Percentiles rank a stretch among this genome's conserved stretches.
These are phyloP conservation scores for Hansenula sp. DNA, from an alignment of 1,139 yeast species.

Conservation along the genomic window DNA sequence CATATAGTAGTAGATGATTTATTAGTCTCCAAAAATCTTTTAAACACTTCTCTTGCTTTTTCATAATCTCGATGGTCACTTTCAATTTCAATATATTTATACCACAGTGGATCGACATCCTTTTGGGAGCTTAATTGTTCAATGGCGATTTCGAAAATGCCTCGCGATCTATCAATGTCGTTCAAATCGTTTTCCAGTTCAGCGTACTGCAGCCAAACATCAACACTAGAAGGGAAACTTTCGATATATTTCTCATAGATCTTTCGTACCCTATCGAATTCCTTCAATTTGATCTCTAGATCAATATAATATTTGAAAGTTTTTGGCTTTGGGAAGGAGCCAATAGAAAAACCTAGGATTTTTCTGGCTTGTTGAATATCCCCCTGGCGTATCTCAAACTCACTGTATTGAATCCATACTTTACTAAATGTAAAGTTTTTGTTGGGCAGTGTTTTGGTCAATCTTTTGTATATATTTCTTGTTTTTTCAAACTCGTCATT, in stretches of 20 bases:
- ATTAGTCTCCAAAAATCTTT: constrained; percentile 34
- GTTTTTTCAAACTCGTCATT: constrained; percentile 41
- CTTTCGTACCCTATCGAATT: constrained; percentile 74
- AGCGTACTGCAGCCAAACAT: constrained; percentile 58
- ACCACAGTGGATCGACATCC: constrained; percentile 36
- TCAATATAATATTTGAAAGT: constrained; percentile 62
- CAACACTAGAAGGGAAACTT: constrained; percentile 37
- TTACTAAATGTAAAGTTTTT: constrained; percentile 62
- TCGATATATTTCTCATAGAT: constrained; percentile 70
- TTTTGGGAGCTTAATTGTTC: constrained; percentile 23
- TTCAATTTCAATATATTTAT: constrained; percentile 52
- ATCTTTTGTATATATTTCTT: constrained; percentile 46
- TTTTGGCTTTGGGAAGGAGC: constrained; percentile 56
- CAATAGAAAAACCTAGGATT: constrained; percentile 70
- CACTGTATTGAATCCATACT: constrained; percentile 68
- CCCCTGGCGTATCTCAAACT: constrained; percentile 69
- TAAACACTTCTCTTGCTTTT: constrained; percentile 52
- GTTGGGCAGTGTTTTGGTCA: constrained; percentile 54
- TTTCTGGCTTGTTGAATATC: constrained; percentile 55
- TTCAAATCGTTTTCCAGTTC: constrained; percentile 64
- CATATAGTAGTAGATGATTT: constrained; percentile 43
- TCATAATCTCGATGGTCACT: constrained; percentile 56
- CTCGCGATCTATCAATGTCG: constrained; percentile 67
- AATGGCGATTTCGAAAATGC: constrained; percentile 54
- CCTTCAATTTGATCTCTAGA: constrained; percentile 49